Evolutionary conservation across 2,329 filamentous ascomycete species (phyloP).

Genomic region (Talaromyces atroroseus): DNA sequence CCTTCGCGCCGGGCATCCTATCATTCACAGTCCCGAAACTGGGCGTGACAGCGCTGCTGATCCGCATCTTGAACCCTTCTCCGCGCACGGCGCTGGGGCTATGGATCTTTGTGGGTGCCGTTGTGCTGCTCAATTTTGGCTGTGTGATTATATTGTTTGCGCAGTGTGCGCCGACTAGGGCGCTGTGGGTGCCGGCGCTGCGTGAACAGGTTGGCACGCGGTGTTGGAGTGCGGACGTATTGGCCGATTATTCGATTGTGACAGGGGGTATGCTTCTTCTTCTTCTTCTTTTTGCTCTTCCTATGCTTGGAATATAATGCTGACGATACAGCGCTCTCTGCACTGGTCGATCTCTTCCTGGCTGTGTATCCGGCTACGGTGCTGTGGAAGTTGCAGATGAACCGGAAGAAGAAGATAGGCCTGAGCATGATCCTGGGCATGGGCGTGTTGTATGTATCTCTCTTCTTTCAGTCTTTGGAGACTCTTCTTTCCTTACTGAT

Average conservation of each 20-base stretch:
- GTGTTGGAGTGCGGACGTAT: conserved; percentile 32
- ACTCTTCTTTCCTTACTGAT: neutral
- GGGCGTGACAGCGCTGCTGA: conserved; percentile 24
- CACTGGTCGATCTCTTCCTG: conserved; percentile 29
- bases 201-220: conserved; percentile 26
- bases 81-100: conserved; percentile 16
- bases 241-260: conserved; percentile 38
- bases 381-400: conserved; percentile 29
- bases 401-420: conserved; percentile 25
- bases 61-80: conserved; percentile 24
- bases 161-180: conserved; percentile 37
- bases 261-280: conserved; percentile 31
- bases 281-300: neutral
- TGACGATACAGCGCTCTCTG: conserved; percentile 22
- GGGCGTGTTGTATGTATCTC: conserved; percentile 24
- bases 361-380: conserved; percentile 29
- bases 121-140: conserved; percentile 27
- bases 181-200: conserved; percentile 34
- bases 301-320: no score
- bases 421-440: conserved; percentile 26
- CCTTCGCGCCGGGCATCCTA: conserved; percentile 26
- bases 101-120: conserved; percentile 26
- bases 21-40: conserved; percentile 27
- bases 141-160: conserved; percentile 40
- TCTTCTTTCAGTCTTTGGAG: neutral